These are phyloP conservation scores for Aspergillus puulaauensis DNA, from an alignment of 2,329 filamentous ascomycete genomes.

Conservation along the genomic window DNA sequence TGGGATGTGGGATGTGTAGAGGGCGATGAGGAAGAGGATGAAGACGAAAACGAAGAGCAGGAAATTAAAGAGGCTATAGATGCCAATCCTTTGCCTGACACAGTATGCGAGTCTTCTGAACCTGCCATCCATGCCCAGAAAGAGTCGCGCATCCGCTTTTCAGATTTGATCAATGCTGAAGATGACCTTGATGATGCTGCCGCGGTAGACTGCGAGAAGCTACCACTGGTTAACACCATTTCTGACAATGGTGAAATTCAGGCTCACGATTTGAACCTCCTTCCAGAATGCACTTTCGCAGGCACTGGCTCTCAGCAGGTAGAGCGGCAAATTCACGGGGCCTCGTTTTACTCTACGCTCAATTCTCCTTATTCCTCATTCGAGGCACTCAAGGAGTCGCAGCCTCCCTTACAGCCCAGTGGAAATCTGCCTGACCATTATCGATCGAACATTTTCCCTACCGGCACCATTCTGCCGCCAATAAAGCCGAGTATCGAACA, in stretches of 20 bases:
- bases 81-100: background rate
- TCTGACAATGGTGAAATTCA: background rate
- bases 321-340: background rate
- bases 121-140: slow-evolving; percentile 9
- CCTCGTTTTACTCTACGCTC: background rate
- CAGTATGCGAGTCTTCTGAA: slow-evolving; percentile 2
- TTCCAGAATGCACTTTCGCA: background rate
- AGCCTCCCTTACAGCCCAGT: background rate
- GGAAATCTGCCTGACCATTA: slow-evolving; percentile 10
- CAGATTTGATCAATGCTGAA: background rate
- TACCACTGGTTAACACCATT: background rate
- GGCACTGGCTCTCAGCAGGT: background rate
- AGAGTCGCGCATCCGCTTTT: background rate
- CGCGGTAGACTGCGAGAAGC: background rate
- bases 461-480: background rate
- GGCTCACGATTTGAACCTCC: background rate
- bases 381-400: background rate
- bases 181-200: background rate
- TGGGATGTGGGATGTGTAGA: slow-evolving; percentile 1
- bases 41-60: slow-evolving; percentile 10
- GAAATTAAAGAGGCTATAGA: slow-evolving; percentile 11
- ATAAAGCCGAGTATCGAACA: background rate
- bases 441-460: background rate
- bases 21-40: slow-evolving; percentile 1
- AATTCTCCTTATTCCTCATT: background rate